Conservation (phyloP, 148 eudicot species). For the Silene uniflora region DNA sequence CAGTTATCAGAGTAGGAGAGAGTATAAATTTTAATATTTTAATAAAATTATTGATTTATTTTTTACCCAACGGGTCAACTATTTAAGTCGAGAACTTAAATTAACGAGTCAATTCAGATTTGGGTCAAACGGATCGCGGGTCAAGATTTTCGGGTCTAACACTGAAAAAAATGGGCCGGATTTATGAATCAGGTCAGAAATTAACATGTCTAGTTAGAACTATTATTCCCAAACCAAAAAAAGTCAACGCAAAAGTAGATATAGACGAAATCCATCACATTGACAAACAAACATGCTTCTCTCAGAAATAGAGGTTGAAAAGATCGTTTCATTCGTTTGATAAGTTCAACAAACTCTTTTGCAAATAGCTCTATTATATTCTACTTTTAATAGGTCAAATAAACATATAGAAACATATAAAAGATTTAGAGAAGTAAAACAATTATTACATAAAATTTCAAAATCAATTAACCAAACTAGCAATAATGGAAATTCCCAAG, state of each 20-base stretch:
- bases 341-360: not conserved
- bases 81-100: too few species aligned
- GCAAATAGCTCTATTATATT: not conserved
- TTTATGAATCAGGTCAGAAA: too few species aligned
- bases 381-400: not conserved
- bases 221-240: too few species aligned
- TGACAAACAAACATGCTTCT: not conserved
- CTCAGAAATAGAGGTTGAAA: not conserved
- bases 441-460: not conserved
- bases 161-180: too few species aligned
- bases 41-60: too few species aligned
- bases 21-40: too few species aligned
- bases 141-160: too few species aligned
- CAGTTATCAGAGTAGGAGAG: too few species aligned
- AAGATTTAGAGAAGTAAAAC: not conserved
- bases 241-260: not conserved
- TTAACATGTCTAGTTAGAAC: too few species aligned
- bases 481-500: not conserved
- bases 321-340: not conserved
- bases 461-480: not conserved
- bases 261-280: not conserved
- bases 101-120: too few species aligned
- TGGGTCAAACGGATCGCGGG: too few species aligned
- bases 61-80: too few species aligned
- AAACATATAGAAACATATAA: not conserved